Evolutionary conservation across 1,284 basidiomycete species (phyloP), one percentile per base, ranked within the genome.

Genomic region (Cutaneotrichosporon mucoides): DNA sequence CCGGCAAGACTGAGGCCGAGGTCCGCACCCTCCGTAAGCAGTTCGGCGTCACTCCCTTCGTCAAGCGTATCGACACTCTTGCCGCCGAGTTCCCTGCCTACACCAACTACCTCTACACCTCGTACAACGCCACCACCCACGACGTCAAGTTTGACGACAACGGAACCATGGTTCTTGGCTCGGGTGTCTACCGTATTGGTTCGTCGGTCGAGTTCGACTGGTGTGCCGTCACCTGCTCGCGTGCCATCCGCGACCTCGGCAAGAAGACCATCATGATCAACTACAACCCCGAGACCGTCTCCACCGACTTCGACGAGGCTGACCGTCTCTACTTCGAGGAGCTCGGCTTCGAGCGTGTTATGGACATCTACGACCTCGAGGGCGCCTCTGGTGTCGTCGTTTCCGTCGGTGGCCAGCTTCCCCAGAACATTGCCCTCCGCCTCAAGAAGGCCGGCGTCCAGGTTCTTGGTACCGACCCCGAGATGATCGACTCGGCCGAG

Each of bases 301-400:
- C 92, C 6, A 99, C 96, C 60, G 96, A 99, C 79, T 99, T 95
- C 77, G 96, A 99, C 75, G 96, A 99, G 81, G 96, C 96, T 16
- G 95, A 99, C 73, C 83, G 96, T 61, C 82, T 99, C 55, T 99
- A 99, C 84, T 99, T 99, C 74, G 96, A 99, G 79, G 95, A 98
- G 78, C 85, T 99, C 59, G 92, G 94, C 57, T 98, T 86, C 78
- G 96, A 99, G 80, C 87, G 94, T 56, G 94, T 99, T 61, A 97
- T 99, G 94, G 96, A 99, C 80, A 99, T 99, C 69, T 99, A 99
- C 77, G 96, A 99, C 79, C 81, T 99, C 66, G 96, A 99, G 76
- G 84, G 85, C 54, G 88, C 96, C 3, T 84, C 88, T 51, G 96
- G 96, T 76, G 92, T 95, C 47, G 87, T 99, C 64, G 94, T 99